phyloP scores from a whole-genome alignment of 257 asterid species.

The Apocynum venetum region DNA sequence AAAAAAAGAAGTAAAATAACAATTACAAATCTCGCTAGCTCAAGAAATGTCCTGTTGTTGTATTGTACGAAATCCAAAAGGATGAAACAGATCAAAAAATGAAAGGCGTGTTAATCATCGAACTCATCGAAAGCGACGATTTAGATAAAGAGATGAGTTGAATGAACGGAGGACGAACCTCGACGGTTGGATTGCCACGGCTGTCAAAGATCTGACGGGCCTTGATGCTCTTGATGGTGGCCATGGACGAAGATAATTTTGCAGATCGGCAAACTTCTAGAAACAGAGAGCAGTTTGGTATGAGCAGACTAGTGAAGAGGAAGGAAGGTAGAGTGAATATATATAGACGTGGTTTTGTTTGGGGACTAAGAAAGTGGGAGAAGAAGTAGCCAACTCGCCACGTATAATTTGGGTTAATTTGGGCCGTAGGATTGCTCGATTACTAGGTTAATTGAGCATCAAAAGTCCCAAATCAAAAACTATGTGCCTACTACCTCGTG shows the following conservation, averaged over 20 bases:
- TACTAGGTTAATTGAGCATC: conserved; percentile 26
- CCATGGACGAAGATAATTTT: conserved; percentile 37
- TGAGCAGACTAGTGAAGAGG: not conserved
- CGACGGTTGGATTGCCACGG: conserved; percentile 85
- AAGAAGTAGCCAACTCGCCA: not conserved
- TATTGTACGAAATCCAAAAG: not conserved
- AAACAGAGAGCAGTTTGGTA: not conserved
- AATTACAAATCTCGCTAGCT: not conserved
- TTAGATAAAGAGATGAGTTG: not conserved
- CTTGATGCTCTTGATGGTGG: conserved; percentile 51
- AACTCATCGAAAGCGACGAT: not conserved
- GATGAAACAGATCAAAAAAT: conserved; percentile 2
- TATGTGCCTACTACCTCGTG: not conserved
- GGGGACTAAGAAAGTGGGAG: conserved; percentile 1
- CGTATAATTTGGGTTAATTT: conserved; percentile 32
- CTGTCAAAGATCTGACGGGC: conserved; percentile 94
- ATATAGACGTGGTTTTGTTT: not conserved
- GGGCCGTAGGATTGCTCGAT: conserved; percentile 44
- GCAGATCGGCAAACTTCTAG: not conserved
- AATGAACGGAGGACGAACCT: conserved; percentile 40
- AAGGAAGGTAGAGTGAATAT: not conserved
- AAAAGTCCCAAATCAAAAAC: conserved; percentile 10
- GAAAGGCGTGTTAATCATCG: not conserved
- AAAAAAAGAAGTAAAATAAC: not conserved
- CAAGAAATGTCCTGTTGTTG: not conserved